Conservation (phyloP, 345 rosid genomes). For the Rhodamnia argentea region DNA sequence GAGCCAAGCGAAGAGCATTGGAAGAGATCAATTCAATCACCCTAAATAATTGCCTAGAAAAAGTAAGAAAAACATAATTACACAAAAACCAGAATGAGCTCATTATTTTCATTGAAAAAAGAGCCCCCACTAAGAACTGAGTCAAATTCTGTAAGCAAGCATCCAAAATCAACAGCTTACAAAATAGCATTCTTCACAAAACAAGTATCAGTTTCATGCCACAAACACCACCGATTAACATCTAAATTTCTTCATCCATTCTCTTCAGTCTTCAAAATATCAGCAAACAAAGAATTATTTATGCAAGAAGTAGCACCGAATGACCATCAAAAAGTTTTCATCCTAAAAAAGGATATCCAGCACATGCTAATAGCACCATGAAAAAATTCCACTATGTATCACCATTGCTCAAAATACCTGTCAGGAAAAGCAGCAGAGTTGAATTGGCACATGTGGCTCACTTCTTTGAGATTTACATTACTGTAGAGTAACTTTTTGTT, state of each 20-base stretch:
- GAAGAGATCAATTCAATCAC: not conserved
- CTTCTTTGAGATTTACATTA: conserved; percentile 95
- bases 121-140: not conserved
- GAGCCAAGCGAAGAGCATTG: not conserved
- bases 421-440: conserved; percentile 96
- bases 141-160: not conserved
- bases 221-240: not conserved
- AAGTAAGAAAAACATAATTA: not conserved
- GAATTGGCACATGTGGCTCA: conserved; percentile 92
- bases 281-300: not conserved
- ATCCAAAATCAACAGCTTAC: not conserved
- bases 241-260: not conserved
- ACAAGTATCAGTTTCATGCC: not conserved
- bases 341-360: not conserved
- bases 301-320: not conserved
- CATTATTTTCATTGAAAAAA: not conserved
- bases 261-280: not conserved
- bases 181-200: not conserved
- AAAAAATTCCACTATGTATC: not conserved
- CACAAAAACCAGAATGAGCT: not conserved
- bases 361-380: not conserved
- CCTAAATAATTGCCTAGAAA: not conserved
- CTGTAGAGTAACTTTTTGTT: conserved; percentile 92
- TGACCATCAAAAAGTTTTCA: not conserved
- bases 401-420: conserved; percentile 30